Percentiles rank a stretch among this genome's conserved stretches.
phyloP scores from a whole-genome alignment of 2,329 filamentous ascomycete genomes.

The Phaeosphaeriaceae sp. region DNA sequence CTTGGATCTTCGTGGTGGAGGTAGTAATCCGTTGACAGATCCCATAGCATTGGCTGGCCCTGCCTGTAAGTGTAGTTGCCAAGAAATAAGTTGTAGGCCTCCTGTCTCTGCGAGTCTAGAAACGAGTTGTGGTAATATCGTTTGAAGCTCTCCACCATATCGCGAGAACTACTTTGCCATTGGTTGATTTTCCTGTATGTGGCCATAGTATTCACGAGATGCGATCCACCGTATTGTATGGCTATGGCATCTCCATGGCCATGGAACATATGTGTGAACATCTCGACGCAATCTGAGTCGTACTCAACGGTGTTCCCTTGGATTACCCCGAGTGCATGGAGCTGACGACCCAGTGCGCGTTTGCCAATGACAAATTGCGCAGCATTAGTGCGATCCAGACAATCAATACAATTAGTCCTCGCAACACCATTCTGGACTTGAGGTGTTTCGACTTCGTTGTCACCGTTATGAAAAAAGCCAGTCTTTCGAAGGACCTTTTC shows the following conservation, averaged over 20 bases:
- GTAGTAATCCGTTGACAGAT: conserved; percentile 93
- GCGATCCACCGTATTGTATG: conserved; percentile 95
- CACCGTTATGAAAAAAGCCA: conserved; percentile 94
- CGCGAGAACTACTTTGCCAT: conserved; percentile 95
- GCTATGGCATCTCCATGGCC: conserved; percentile 98
- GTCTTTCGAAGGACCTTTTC: conserved; percentile 86
- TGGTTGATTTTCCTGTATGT: conserved; percentile 99
- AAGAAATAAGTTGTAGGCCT: conserved; percentile 96
- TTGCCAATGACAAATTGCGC: conserved; percentile 98
- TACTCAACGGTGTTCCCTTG: conserved; percentile 82
- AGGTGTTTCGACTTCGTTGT: conserved; percentile 69
- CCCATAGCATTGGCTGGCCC: conserved; percentile 95
- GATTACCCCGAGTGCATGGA: conserved; percentile 90
- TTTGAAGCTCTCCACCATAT: conserved; percentile 99
- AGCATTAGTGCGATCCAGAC: conserved; percentile 94
- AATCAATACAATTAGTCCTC: conserved; percentile 97
- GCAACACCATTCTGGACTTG: conserved; percentile 90
- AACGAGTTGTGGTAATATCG: conserved; percentile 99
- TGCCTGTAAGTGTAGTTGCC: conserved; percentile 92
- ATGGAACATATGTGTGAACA: conserved; percentile 97
- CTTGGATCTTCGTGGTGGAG: conserved; percentile 89
- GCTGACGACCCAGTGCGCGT: conserved; percentile 86
- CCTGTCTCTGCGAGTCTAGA: conserved; percentile 94
- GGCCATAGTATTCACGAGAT: conserved; percentile 98
- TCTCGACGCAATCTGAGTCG: conserved; percentile 92